phyloP scores from a whole-genome alignment of 1,284 basidiomycete genomes.

The Inonotus obliquus region DNA sequence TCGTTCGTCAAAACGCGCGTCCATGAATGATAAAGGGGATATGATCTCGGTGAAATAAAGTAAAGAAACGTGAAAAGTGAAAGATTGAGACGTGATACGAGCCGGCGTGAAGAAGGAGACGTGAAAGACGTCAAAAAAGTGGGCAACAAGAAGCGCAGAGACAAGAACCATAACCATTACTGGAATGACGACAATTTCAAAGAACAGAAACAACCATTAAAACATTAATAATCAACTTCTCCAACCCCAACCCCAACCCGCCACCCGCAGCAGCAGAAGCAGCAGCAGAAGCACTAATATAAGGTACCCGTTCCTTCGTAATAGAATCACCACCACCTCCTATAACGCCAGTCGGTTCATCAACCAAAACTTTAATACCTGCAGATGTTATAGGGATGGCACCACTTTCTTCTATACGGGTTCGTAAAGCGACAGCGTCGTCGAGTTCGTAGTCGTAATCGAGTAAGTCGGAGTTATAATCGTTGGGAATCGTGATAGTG shows the following conservation, averaged over 20 bases:
- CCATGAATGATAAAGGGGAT: neutral
- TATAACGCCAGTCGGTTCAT: conserved; percentile 40
- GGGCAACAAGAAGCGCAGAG: neutral
- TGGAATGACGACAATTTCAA: conserved; percentile 26
- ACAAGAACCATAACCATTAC: neutral
- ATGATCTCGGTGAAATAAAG: neutral
- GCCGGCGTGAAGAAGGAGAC: neutral
- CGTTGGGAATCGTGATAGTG: too few relatives aligned
- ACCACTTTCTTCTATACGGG: conserved; percentile 60
- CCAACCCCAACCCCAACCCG: conserved; percentile 59
- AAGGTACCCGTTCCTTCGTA: conserved; percentile 65
- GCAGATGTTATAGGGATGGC: conserved; percentile 58
- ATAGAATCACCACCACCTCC: conserved; percentile 32
- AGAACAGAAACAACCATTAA: conserved; percentile 63
- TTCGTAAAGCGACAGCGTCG: conserved; percentile 43
- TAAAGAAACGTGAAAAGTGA: neutral
- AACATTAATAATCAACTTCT: conserved; percentile 70
- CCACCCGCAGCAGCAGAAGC: too few relatives aligned
- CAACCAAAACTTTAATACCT: conserved; percentile 57
- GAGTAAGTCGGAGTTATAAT: too few relatives aligned
- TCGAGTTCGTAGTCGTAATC: conserved; percentile 21
- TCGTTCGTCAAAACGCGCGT: neutral
- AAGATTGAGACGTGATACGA: neutral
- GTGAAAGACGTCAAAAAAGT: neutral
- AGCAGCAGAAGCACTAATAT: too few relatives aligned